Percentiles rank a stretch among this genome's conserved stretches.
These are phyloP conservation scores for Trametopsis cervina DNA, from an alignment of 768 basidiomycete genomes.

Conservation along the genomic window DNA sequence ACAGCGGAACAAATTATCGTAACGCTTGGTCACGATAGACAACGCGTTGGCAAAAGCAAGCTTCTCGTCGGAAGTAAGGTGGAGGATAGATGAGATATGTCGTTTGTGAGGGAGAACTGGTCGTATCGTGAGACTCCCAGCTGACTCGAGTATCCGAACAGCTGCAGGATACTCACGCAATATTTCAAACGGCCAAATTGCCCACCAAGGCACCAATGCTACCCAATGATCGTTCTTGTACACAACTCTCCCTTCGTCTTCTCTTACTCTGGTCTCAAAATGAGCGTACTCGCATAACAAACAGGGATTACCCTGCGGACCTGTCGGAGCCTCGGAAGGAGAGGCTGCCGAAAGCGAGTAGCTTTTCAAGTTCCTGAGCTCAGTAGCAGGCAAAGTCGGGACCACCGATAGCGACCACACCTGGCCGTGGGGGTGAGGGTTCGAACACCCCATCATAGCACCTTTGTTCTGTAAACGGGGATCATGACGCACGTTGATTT, in stretches of 20 bases:
- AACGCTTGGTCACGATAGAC: conserved; percentile 54
- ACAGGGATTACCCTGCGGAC: conserved; percentile 52
- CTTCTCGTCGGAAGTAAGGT: conserved; percentile 57
- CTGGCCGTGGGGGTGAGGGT: conserved; percentile 92
- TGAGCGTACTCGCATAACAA: conserved; percentile 77
- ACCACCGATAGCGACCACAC: conserved; percentile 74
- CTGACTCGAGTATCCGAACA: not conserved
- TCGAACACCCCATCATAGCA: conserved; percentile 91
- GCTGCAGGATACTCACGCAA: conserved; percentile 40
- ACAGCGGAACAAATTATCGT: conserved; percentile 77
- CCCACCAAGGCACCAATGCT: conserved; percentile 92
- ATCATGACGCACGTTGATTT: not conserved
- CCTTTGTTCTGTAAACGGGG: conserved; percentile 47
- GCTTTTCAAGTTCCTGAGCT: conserved; percentile 47
- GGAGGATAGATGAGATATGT: conserved; percentile 66
- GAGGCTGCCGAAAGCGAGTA: conserved; percentile 36
- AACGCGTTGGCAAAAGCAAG: conserved; percentile 60
- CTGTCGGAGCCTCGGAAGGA: conserved; percentile 43
- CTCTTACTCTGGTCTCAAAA: conserved; percentile 43
- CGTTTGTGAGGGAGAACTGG: conserved; percentile 71
- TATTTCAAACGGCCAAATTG: conserved; percentile 88
- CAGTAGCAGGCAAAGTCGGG: conserved; percentile 63
- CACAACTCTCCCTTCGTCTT: conserved; percentile 55
- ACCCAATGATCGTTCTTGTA: conserved; percentile 71
- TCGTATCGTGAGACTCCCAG: not conserved